Evolutionary conservation across 164 flowering plant genomes (phyloP), one percentile per base, ranked within the genome.

Genomic region (Vitis rupestris): DNA sequence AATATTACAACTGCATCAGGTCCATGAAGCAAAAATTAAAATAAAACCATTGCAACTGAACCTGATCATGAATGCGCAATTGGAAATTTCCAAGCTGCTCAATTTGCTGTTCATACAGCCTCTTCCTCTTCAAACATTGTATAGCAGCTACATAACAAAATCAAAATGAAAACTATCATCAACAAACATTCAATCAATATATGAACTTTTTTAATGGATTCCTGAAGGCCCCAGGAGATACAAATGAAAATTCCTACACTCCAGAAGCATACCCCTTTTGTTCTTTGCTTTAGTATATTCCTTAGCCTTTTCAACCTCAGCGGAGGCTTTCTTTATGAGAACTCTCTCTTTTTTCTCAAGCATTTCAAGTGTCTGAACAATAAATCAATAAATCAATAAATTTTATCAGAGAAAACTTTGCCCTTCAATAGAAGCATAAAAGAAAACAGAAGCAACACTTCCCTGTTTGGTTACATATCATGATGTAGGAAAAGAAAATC

Each of bases 291-390:
- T 88, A 15, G 90, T 80, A 59, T 73, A 86, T 59, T 87, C 90
- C 72, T 86, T 90, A 30, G 95, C 93, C 78, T 80, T 88, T 72
- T 88, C 93, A 68, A 87, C 84, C 75, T 92, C 97, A 10, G 65
- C 75, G 57, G 85, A 56, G 37, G 86, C 94, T 78, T 90, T 92
- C 75, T 86, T 90, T 16, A 79, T 10, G n/a, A 92, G 84, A 15
- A 88, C 81, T 55, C 85, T 86, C 80, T 92, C 97, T 71, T 90
- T 92, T 69, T 92, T 89, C 86, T 90, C 97, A 7, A 92, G 79
- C 92, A 88, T 83, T 72, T 86, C 90, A 63, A 87, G 85, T n/a
- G 92, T 81, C 94, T 90, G 44, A 37, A 64, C 23, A 78, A 9
- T 62, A 54, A 47, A 9, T 48, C 23, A 78, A 8, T 62, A 54